These are phyloP conservation scores for Euphorbia pulcherrima DNA, from an alignment of 345 rosid genomes.

Conservation along the genomic window DNA sequence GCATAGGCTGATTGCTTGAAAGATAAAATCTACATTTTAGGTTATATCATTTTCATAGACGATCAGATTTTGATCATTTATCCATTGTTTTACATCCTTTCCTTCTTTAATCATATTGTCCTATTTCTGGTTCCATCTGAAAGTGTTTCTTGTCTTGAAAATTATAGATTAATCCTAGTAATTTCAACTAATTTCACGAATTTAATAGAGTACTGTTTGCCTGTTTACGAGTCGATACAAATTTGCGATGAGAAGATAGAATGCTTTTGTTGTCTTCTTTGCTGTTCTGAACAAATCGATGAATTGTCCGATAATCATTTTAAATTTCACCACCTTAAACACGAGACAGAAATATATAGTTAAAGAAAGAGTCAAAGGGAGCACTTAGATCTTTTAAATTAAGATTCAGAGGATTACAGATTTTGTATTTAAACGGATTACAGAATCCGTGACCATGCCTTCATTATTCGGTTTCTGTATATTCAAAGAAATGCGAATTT, in stretches of 20 bases:
- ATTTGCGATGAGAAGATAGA: too few relatives aligned
- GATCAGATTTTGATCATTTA: not conserved
- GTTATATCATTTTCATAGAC: not conserved
- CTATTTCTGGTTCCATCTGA: not conserved
- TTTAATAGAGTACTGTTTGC: not conserved
- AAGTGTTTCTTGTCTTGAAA: not conserved
- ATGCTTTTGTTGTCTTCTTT: not conserved
- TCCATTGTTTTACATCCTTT: not conserved
- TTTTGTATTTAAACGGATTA: too few relatives aligned
- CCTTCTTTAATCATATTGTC: not conserved
- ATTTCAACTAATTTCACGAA: not conserved
- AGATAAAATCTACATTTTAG: not conserved
- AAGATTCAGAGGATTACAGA: too few relatives aligned
- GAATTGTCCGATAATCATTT: not conserved
- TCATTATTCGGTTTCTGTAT: not conserved
- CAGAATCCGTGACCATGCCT: not conserved
- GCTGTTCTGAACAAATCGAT: not conserved
- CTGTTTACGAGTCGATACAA: not conserved
- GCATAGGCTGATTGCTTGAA: slow-evolving; percentile 9
- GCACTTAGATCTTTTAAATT: too few relatives aligned
- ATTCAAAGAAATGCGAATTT: not conserved
- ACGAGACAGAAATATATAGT: not conserved
- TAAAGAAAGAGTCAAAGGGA: not conserved
- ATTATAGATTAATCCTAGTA: not conserved
- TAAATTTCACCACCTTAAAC: not conserved